phyloP scores from a whole-genome alignment of 1,284 basidiomycete species.

The Inonotus obliquus region DNA sequence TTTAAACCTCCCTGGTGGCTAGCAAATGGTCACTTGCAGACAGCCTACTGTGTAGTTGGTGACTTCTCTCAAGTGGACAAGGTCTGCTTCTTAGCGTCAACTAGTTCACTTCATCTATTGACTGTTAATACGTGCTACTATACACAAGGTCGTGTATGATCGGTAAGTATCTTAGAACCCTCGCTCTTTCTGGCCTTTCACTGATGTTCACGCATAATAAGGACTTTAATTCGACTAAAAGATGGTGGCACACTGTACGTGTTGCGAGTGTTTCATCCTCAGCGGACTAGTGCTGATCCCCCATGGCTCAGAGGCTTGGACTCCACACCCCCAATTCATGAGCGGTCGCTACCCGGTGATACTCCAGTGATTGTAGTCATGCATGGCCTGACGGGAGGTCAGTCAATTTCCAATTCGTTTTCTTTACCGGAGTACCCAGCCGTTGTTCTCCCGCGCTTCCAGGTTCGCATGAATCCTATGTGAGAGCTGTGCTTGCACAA shows the following conservation, averaged over 20 bases:
- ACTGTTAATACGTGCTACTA: neutral
- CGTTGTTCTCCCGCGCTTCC: neutral
- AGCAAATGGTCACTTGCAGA: constrained; percentile 67
- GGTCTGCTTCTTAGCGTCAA: neutral
- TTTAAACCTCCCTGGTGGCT: constrained; percentile 71
- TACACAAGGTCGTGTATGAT: constrained; percentile 50
- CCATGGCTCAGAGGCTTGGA: constrained; percentile 57
- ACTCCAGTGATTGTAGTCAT: constrained; percentile 81
- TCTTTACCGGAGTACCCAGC: neutral
- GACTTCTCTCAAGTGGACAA: constrained; percentile 72
- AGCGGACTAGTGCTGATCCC: constrained; percentile 1
- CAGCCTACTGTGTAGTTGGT: constrained; percentile 62
- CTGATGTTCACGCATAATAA: constrained; percentile 24
- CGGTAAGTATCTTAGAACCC: constrained; percentile 39
- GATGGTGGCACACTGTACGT: constrained; percentile 72
- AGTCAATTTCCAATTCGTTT: constrained; percentile 15
- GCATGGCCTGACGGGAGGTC: constrained; percentile 86
- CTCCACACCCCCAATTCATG: constrained; percentile 55
- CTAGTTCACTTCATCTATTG: neutral
- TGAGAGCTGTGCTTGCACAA: constrained; percentile 72
- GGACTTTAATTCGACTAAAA: constrained; percentile 52
- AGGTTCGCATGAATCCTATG: constrained; percentile 89
- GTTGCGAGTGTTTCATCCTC: constrained; percentile 1
- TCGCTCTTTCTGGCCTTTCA: constrained; percentile 18
- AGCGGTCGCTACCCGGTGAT: constrained; percentile 48